Evolutionary conservation across 2,329 filamentous ascomycete species (phyloP).

Genomic region (Penicillium sp.): DNA sequence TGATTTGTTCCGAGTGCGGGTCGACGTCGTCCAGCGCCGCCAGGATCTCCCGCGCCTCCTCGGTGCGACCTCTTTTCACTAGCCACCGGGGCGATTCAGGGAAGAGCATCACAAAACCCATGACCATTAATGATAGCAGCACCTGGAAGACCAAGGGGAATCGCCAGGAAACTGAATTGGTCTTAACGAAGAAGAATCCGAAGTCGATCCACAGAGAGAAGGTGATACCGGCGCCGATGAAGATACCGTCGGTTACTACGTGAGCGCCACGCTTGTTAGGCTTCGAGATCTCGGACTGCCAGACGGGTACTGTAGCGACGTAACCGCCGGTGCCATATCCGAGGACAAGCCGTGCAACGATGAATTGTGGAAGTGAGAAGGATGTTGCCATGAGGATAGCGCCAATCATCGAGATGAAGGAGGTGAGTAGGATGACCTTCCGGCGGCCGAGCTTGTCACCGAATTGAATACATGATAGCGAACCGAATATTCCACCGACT

Average conservation of each 20-base stretch:
- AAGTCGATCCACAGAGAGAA: constrained; percentile 50
- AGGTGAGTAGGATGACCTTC: constrained; percentile 41
- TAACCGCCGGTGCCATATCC: constrained; percentile 40
- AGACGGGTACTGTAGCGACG: constrained; percentile 45
- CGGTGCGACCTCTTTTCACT: constrained; percentile 41
- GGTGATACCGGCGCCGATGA: constrained; percentile 46
- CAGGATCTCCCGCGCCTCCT: constrained; percentile 34
- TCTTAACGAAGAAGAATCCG: constrained; percentile 39
- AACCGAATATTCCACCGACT: constrained; percentile 46
- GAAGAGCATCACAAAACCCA: constrained; percentile 31
- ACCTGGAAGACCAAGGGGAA: constrained; percentile 41
- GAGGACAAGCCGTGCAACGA: constrained; percentile 44
- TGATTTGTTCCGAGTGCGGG: constrained; percentile 36
- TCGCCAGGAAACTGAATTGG: constrained; percentile 42
- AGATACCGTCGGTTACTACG: constrained; percentile 51
- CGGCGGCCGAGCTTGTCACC: constrained; percentile 45
- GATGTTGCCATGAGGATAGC: constrained; percentile 45
- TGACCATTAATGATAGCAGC: constrained; percentile 32
- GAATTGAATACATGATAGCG: constrained; percentile 45
- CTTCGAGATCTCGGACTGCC: constrained; percentile 39
- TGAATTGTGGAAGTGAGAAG: constrained; percentile 44
- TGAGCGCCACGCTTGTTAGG: constrained; percentile 29
- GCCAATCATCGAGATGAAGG: constrained; percentile 41
- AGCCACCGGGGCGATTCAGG: constrained; percentile 47
- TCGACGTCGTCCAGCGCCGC: constrained; percentile 45